A percentile compares a stretch with the other conserved stretches of the same genome.
Evolutionary conservation across 164 flowering plant species (phyloP).

Genomic region (Paratinospora sagittata): DNA sequence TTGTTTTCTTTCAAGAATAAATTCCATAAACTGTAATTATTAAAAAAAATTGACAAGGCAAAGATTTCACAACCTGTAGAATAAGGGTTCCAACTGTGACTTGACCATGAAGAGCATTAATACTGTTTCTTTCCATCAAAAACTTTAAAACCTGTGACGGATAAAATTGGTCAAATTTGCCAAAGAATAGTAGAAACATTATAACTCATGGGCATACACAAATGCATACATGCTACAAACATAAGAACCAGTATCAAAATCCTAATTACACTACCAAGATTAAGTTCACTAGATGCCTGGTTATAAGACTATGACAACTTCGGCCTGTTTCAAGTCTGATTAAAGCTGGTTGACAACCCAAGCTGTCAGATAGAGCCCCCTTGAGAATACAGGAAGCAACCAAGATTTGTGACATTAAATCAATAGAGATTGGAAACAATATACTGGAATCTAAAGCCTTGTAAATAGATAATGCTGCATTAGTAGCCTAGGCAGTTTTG

Average conservation of each 20-base stretch:
- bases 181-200: background rate
- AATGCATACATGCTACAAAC: background rate
- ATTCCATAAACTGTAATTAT: too few species aligned
- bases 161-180: background rate
- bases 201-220: background rate
- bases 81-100: conserved; percentile 89
- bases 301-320: background rate
- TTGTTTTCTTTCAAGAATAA: too few species aligned
- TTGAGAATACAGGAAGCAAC: background rate
- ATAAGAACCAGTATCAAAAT: background rate
- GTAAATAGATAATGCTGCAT: background rate
- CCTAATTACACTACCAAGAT: background rate
- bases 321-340: background rate
- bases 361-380: background rate
- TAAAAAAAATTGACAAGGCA: background rate
- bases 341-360: background rate
- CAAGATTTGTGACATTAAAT: background rate
- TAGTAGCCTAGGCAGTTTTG: background rate
- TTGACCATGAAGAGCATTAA: conserved; percentile 88
- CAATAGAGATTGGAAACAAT: background rate
- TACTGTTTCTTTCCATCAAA: conserved; percentile 91
- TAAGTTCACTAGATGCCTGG: background rate
- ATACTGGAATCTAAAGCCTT: too few species aligned
- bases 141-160: conserved; percentile 74
- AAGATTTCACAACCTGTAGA: conserved; percentile 57